A percentile compares a stretch with the other conserved stretches of the same genome.
Evolutionary conservation across 768 basidiomycete species (phyloP).

Genomic region (Termitomyces bulborhizus): DNA sequence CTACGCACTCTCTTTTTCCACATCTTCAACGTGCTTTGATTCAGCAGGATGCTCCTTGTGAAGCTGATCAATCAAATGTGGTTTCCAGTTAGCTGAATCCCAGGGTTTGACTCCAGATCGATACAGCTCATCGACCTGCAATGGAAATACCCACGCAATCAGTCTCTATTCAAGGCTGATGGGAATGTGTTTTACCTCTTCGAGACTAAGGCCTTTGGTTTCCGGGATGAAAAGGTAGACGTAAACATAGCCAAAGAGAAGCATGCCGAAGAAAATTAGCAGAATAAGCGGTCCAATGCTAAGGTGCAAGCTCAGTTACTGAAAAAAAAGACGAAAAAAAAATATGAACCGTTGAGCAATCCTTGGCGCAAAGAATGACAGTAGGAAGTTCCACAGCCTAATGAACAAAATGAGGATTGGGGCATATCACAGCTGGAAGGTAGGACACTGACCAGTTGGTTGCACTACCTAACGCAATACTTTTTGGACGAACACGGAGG

Average conservation of each 20-base stretch:
- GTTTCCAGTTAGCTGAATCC: constrained; percentile 55
- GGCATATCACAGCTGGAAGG: neutral
- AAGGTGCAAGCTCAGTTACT: neutral
- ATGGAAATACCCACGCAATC: neutral
- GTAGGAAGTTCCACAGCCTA: constrained; percentile 74
- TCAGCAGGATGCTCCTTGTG: constrained; percentile 23
- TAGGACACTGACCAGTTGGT: constrained; percentile 28
- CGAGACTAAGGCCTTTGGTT: constrained; percentile 71
- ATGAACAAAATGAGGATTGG: neutral
- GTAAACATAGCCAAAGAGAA: constrained; percentile 62
- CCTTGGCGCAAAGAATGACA: constrained; percentile 66
- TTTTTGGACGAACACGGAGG: constrained; percentile 70
- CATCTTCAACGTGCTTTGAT: constrained; percentile 8
- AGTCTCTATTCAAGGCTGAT: neutral
- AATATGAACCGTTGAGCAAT: constrained; percentile 37
- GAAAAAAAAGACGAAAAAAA: neutral
- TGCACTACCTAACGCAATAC: constrained; percentile 68
- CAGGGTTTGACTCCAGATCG: constrained; percentile 62
- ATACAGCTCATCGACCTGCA: constrained; percentile 69
- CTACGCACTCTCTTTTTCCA: constrained; percentile 12
- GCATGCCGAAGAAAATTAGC: constrained; percentile 72
- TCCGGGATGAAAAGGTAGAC: constrained; percentile 77
- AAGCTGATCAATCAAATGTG: constrained; percentile 37
- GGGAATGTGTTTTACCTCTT: constrained; percentile 41
- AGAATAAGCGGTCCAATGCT: constrained; percentile 72